Conservation (phyloP, 2,329 filamentous ascomycete genomes). For the Colletotrichum theobromicola region DNA sequence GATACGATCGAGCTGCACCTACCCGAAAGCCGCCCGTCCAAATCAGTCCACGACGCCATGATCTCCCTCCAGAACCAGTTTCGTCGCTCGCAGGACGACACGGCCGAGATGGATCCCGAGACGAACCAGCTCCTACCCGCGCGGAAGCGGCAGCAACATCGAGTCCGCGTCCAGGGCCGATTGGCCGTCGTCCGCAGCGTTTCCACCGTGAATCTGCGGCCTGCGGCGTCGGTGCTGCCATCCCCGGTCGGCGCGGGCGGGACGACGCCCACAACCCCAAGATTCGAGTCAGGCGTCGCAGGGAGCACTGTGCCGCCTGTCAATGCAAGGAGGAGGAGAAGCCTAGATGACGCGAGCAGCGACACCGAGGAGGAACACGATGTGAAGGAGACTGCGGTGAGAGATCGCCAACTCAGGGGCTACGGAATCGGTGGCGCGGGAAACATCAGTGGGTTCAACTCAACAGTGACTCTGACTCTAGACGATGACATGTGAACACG, state of each 20-base stretch:
- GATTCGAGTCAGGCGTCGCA: slow-evolving; percentile 25
- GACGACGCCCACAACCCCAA: slow-evolving; percentile 1
- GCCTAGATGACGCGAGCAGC: slow-evolving; percentile 24
- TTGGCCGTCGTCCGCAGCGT: slow-evolving; percentile 40
- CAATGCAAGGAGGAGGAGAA: slow-evolving; percentile 16
- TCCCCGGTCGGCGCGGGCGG: background rate
- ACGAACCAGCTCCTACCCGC: slow-evolving; percentile 34
- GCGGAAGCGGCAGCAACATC: slow-evolving; percentile 30
- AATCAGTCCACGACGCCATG: background rate
- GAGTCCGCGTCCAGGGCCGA: slow-evolving; percentile 41
- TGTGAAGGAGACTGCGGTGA: slow-evolving; percentile 28
- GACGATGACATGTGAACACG: background rate
- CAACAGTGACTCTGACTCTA: too few relatives aligned
- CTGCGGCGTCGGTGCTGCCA: background rate
- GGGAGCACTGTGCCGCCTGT: slow-evolving; percentile 5
- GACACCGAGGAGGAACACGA: slow-evolving; percentile 28
- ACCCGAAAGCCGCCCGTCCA: background rate
- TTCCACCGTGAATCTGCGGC: slow-evolving; percentile 31
- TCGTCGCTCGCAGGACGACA: slow-evolving; percentile 18
- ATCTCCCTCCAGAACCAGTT: background rate
- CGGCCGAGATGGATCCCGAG: slow-evolving; percentile 31
- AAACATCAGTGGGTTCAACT: slow-evolving; percentile 39
- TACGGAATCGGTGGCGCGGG: slow-evolving; percentile 45
- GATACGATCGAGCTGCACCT: background rate
- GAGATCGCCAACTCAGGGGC: slow-evolving; percentile 37